These are phyloP conservation scores for Ceratocystis cubensis DNA, from an alignment of 2,329 filamentous ascomycete genomes.

Conservation along the genomic window DNA sequence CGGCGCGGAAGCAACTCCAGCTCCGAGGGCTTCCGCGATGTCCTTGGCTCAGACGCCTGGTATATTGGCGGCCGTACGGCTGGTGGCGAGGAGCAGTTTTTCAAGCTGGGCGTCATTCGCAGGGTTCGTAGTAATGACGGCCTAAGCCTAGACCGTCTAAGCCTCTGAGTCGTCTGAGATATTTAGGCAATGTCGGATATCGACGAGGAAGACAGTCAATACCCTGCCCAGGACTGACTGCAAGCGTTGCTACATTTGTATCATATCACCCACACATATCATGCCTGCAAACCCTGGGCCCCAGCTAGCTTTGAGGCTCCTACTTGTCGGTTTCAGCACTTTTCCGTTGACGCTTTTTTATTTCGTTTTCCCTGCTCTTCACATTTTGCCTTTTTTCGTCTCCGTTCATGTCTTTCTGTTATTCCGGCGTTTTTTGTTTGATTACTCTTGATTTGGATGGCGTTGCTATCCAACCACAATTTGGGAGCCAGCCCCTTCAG, in stretches of 20 bases:
- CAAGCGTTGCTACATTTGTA: constrained; percentile 6
- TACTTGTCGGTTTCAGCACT: neutral
- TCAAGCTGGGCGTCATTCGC: constrained; percentile 65
- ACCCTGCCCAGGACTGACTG: neutral
- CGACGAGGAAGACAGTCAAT: neutral
- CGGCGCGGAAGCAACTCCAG: constrained; percentile 63
- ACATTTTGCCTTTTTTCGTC: neutral
- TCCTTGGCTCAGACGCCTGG: constrained; percentile 62
- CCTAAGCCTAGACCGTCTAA: constrained; percentile 61
- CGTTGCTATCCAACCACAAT: neutral
- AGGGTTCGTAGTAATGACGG: constrained; percentile 61
- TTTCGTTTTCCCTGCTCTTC: neutral
- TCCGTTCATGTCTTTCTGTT: neutral
- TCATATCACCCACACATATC: constrained; percentile 1
- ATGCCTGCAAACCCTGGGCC: neutral
- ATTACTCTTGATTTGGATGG: constrained; percentile 3
- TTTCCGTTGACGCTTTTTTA: neutral
- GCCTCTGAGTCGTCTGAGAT: constrained; percentile 41
- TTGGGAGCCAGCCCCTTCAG: neutral
- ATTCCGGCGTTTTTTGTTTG: constrained; percentile 9
- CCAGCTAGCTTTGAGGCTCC: neutral
- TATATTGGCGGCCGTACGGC: constrained; percentile 69
- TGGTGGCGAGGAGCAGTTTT: constrained; percentile 66
- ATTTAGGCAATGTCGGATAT: neutral
- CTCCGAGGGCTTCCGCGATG: constrained; percentile 63